Base-by-base conservation (phyloP, 2,329 filamentous ascomycete species). In the Penicillium crustosum region DNA sequence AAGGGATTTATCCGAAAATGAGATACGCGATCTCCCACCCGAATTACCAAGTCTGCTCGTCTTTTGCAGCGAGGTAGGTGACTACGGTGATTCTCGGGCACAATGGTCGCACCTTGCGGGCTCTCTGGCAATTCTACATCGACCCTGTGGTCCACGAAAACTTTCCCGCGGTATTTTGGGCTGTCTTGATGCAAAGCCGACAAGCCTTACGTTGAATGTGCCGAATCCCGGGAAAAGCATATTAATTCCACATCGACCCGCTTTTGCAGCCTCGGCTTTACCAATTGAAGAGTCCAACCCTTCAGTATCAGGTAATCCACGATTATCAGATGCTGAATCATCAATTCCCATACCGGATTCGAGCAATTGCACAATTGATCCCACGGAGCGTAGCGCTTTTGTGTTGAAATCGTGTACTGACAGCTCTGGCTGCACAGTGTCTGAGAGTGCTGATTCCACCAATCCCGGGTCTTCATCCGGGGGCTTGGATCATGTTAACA, bases 71-170 rank as follows among this genome's bases (percentile, higher is more conserved):
- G 15, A 47, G 7, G 10, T 23, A 21, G n/a, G 42, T 23, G 51
- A n/a, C 17, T 12, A 35, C 7, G n/a, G 15, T 29, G 35, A 48
- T 38, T 19, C 21, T 31, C 43, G 19, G 15, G 23, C 19, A 10
- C 19, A 33, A 15, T 56, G 39, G 41, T 52, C 54, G 2, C 41
- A 47, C 13, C 41, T 56, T 25, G 19, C 54, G 31, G 17, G 9
- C 5, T 45, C 35, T 13, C 13, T 57, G 12, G 13, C 29, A n/a
- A 35, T 53, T 27, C 17, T 57, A 5, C 33, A 38, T 68, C 2
- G 68, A 17, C 74, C 75, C 4, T 75, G 70, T 45, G 75, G 73
- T 1, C 73, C 73, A 13, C 71, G 75, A 41, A 76, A 76, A 50
- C 62, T 77, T 31, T 44, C 21, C 13, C 44, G 39, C 6, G 48